These are phyloP conservation scores for Dothistroma septosporum DNA, from an alignment of 2,329 filamentous ascomycete genomes.

Conservation along the genomic window DNA sequence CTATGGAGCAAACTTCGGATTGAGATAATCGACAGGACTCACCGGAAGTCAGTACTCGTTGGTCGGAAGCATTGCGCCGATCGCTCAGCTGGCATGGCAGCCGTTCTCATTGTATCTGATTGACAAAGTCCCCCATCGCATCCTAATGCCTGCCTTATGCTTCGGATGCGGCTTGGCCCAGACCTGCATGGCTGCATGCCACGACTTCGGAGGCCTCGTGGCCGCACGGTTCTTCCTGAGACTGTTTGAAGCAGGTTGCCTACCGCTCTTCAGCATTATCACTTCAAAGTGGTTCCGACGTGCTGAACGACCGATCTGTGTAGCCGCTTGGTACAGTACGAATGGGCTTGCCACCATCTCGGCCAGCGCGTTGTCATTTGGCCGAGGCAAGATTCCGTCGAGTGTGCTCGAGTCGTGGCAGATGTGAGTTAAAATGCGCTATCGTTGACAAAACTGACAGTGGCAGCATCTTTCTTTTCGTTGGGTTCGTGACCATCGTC, in stretches of 20 bases:
- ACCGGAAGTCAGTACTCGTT: constrained; percentile 49
- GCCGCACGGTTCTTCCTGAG: constrained; percentile 63
- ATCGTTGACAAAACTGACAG: constrained; percentile 50
- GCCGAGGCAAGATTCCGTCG: constrained; percentile 23
- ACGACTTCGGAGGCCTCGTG: constrained; percentile 56
- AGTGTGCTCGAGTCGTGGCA: constrained; percentile 24
- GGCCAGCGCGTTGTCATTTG: constrained; percentile 21
- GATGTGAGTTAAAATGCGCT: constrained; percentile 48
- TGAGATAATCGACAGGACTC: constrained; percentile 43
- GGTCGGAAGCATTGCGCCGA: constrained; percentile 48
- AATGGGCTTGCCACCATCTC: constrained; percentile 27
- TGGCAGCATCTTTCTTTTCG: constrained; percentile 55
- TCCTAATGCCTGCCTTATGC: constrained; percentile 60
- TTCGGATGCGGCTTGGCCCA: constrained; percentile 59
- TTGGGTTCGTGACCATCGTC: constrained; percentile 57
- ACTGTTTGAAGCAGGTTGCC: constrained; percentile 62
- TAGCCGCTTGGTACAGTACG: constrained; percentile 28
- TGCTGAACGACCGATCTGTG: constrained; percentile 27
- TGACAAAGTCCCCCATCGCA: constrained; percentile 60
- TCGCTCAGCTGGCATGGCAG: constrained; percentile 56
- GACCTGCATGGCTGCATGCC: constrained; percentile 57
- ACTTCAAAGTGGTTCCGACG: constrained; percentile 28
- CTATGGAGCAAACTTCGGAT: constrained; percentile 47
- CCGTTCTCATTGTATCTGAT: constrained; percentile 62
- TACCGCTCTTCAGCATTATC: constrained; percentile 58